Evolutionary conservation across 306 rosid genomes (phyloP).

Genomic region (Vigna hirtella): DNA sequence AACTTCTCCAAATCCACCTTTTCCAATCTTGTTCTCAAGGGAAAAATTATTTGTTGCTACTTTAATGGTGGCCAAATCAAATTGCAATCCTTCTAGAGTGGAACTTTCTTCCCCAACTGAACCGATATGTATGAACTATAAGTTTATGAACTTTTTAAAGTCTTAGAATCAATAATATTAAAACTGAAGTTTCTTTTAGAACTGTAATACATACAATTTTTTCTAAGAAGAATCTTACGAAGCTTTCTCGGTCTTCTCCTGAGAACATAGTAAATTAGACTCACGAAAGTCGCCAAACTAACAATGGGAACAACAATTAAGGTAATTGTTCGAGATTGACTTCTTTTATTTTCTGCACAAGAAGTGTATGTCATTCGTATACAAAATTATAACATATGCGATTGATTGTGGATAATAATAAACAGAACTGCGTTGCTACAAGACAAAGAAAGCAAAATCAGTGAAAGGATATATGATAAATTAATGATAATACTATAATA

Average conservation of each 20-base stretch:
- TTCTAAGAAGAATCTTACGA: background rate
- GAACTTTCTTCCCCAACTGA: background rate
- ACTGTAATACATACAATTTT: background rate
- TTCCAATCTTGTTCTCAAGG: background rate
- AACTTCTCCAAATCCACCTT: constrained; percentile 8
- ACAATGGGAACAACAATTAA: background rate
- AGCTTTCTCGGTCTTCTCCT: background rate
- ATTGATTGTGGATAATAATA: too few relatives aligned
- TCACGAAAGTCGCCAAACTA: background rate
- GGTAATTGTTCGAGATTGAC: background rate
- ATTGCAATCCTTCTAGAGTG: background rate
- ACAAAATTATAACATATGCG: too few relatives aligned
- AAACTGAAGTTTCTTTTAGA: background rate
- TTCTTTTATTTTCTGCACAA: background rate
- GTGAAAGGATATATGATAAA: too few relatives aligned
- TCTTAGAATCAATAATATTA: background rate
- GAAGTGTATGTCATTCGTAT: background rate
- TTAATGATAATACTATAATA: too few relatives aligned
- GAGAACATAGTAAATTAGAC: background rate
- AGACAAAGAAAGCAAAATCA: too few relatives aligned
- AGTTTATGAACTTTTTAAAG: too few relatives aligned
- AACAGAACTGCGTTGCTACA: too few relatives aligned
- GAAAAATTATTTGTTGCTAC: background rate
- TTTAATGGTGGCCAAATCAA: background rate
- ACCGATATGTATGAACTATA: background rate